phyloP scores from a whole-genome alignment of 2,329 filamentous ascomycete genomes.

The Onygena corvina region DNA sequence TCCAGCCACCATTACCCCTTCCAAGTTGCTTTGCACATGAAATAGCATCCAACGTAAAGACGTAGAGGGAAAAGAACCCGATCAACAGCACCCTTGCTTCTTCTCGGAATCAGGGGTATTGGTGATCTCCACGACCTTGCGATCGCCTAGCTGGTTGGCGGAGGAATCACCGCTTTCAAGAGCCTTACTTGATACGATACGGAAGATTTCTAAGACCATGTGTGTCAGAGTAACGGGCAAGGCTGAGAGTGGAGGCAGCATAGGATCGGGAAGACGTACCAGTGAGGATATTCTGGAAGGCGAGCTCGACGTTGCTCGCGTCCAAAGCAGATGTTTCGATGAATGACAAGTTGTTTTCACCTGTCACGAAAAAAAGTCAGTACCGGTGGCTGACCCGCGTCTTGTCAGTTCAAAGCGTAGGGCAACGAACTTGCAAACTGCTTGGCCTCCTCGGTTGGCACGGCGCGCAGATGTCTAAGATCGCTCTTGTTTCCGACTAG shows the following conservation, averaged over 20 bases:
- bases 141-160: constrained; percentile 65
- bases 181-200: constrained; percentile 95
- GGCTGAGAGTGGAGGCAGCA: constrained; percentile 13
- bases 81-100: constrained; percentile 45
- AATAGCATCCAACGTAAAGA: constrained; percentile 6
- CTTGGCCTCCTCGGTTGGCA: constrained; percentile 96
- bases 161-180: constrained; percentile 77
- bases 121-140: constrained; percentile 70
- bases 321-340: constrained; percentile 98
- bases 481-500: constrained; percentile 99
- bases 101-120: constrained; percentile 68
- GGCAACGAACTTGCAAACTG: constrained; percentile 71
- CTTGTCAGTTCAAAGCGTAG: background rate
- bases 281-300: constrained; percentile 98
- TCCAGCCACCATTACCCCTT: constrained; percentile 2
- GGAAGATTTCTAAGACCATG: constrained; percentile 72
- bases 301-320: constrained; percentile 96
- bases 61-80: background rate
- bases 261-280: constrained; percentile 46
- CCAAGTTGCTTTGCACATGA: constrained; percentile 7
- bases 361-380: constrained; percentile 38
- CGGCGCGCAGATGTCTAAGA: constrained; percentile 94
- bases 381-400: constrained; percentile 10
- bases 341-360: constrained; percentile 95
- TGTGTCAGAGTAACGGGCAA: background rate